A percentile compares a stretch with the other conserved stretches of the same genome.
These are phyloP conservation scores for Pistacia vera DNA, from an alignment of 345 rosid species.

Conservation along the genomic window DNA sequence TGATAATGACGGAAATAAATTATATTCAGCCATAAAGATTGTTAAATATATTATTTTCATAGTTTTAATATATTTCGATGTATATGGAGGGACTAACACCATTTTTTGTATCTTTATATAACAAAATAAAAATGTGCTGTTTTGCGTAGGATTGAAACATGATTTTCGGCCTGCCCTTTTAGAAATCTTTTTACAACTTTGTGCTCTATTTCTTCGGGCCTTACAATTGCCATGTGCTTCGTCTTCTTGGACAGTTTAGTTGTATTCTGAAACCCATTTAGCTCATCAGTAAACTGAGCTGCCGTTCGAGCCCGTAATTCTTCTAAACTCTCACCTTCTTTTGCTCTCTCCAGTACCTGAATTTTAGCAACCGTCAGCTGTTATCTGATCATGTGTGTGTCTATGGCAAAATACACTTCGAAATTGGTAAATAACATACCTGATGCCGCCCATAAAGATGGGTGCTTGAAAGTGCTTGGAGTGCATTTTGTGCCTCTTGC, in stretches of 20 bases:
- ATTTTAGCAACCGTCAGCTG: not conserved
- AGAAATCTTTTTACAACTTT: no score
- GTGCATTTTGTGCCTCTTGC: conserved; percentile 85
- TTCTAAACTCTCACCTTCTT: conserved; percentile 90
- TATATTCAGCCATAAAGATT: no score
- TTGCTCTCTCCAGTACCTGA: conserved; percentile 85
- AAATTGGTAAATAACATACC: conserved; percentile 46
- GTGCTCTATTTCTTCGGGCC: no score
- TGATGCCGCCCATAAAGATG: conserved; percentile 89
- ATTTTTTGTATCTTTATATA: no score
- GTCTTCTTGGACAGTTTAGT: conserved; percentile 61
- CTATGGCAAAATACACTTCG: not conserved
- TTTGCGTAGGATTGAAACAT: no score
- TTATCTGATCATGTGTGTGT: not conserved
- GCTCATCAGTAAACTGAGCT: conserved; percentile 67
- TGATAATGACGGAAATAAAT: no score
- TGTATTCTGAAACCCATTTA: conserved; percentile 40
- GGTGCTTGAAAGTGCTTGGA: conserved; percentile 66
- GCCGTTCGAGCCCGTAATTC: conserved; percentile 73
- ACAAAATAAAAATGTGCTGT: no score
- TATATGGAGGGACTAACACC: no score
- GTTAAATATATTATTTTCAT: no score
- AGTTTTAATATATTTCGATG: no score
- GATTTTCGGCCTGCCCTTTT: no score
- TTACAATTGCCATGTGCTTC: conserved; percentile 49